Evolutionary conservation across 306 rosid genomes (phyloP), one percentile per base, ranked within the genome.

Genomic region (Cicer judaicum): DNA sequence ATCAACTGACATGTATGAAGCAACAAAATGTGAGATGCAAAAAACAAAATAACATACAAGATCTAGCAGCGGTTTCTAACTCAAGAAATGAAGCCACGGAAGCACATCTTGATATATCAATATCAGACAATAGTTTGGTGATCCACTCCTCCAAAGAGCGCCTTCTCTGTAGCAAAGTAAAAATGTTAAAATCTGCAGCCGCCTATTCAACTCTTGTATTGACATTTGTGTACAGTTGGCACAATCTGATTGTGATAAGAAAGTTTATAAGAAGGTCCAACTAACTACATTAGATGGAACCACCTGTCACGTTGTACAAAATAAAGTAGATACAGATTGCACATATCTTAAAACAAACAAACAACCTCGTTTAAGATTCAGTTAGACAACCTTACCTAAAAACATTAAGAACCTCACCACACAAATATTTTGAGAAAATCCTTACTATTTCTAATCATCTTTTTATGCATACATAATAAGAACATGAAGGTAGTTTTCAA

Each of bases 141-240:
- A 92, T 83, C 99, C 99, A 92, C 75, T 91, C 96, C 87, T 95
- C 99, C 93, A 95, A 84, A 67, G 97, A 91, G 86, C 90, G 80
- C 87, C 93, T 92, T 90, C 99, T 88, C 99, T 95, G 97, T 83
- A 88, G 82, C 75, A 84, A 84, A 77, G 79, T 64, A 78, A 81
- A 64, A 55, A 72, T 82, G 65, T 75, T 74, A 73, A 73, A 62
- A 75, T 70, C 48, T 74, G 79, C 1, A 11, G 50, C 52, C 18
- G 8, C 67, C 68, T 52, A 68, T 24, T 68, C 16, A 65, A 61
- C 48, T 44, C 67, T 56, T 50, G 57, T 53, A 75, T 72, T 72
- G 64, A 70, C 63, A 70, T 50, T 50, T 56, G 52, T 52, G 50
- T 38, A 56, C 39, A 74, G n/a, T 9, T 65, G 52, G 43, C 57